A percentile compares a stretch with the other conserved stretches of the same genome.
phyloP scores from a whole-genome alignment of 169 alveolate genomes.

The Fabrea salina region DNA sequence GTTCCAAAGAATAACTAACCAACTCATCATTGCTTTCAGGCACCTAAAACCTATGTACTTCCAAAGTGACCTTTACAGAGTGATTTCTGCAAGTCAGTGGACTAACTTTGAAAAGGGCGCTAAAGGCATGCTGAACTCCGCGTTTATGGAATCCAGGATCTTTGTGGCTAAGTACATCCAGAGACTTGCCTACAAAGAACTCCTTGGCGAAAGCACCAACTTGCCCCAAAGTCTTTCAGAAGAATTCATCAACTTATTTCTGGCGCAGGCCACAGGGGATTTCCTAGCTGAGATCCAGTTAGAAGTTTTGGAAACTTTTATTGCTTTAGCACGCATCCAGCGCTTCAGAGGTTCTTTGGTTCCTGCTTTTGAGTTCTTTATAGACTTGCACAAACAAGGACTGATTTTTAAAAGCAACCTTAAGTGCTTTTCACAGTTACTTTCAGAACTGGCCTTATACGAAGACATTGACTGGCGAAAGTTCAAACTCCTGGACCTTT shows the following conservation, averaged over 20 bases:
- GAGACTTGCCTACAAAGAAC: constrained; percentile 8
- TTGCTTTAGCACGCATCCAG: neutral
- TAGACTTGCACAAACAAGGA: neutral
- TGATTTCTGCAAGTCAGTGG: constrained; percentile 11
- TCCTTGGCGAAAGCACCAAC: neutral
- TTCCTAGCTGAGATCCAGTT: constrained; percentile 9
- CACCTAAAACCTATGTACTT: neutral
- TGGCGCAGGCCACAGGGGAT: constrained; percentile 1
- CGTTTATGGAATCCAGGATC: constrained; percentile 19
- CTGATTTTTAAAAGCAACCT: constrained; percentile 14
- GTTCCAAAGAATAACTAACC: constrained; percentile 11
- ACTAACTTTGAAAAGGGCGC: constrained; percentile 20
- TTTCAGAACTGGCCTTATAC: constrained; percentile 16
- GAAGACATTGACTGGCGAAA: constrained; percentile 25
- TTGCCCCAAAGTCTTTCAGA: constrained; percentile 4
- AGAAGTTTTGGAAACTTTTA: neutral
- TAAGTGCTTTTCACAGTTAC: neutral
- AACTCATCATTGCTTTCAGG: neutral
- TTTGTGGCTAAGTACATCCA: constrained; percentile 19
- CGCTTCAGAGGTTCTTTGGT: neutral
- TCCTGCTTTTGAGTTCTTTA: neutral
- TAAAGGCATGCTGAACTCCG: neutral
- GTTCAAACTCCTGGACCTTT: constrained; percentile 1
- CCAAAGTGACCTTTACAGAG: constrained; percentile 30
- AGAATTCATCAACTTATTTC: neutral